A percentile compares a stretch with the other conserved stretches of the same genome.
phyloP scores from a whole-genome alignment of 2,329 filamentous ascomycete genomes.

The Zymoseptoria ardabiliae region DNA sequence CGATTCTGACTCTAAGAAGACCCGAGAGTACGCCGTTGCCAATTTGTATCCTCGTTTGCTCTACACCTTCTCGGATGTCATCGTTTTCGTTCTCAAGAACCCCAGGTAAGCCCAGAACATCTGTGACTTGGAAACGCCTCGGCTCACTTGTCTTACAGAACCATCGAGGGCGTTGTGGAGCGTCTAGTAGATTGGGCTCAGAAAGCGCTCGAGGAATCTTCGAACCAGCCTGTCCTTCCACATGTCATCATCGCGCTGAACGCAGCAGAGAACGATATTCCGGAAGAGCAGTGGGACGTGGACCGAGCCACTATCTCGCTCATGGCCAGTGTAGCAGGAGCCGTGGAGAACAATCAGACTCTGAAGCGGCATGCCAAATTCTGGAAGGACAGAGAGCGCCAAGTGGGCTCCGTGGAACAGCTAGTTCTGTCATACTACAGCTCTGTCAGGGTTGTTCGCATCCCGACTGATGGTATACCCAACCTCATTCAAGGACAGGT shows the following conservation, averaged over 20 bases:
- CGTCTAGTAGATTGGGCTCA: slow-evolving; percentile 42
- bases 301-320: slow-evolving; percentile 35
- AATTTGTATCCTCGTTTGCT: slow-evolving; percentile 32
- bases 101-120: slow-evolving; percentile 18
- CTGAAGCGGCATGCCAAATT: slow-evolving; percentile 32
- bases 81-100: slow-evolving; percentile 33
- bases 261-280: slow-evolving; percentile 30
- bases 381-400: slow-evolving; percentile 33
- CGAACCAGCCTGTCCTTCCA: slow-evolving; percentile 47
- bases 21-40: slow-evolving; percentile 27
- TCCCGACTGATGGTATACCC: slow-evolving; percentile 38
- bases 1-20: slow-evolving; percentile 13
- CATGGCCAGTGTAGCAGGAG: slow-evolving; percentile 22
- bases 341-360: slow-evolving; percentile 28
- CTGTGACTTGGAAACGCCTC: background rate
- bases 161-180: slow-evolving; percentile 38
- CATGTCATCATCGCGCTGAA: slow-evolving; percentile 48
- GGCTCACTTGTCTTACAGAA: slow-evolving; percentile 20
- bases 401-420: slow-evolving; percentile 34
- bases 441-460: slow-evolving; percentile 37
- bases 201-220: slow-evolving; percentile 42
- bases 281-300: slow-evolving; percentile 38
- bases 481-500: slow-evolving; percentile 41
- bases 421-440: slow-evolving; percentile 43
- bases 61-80: slow-evolving; percentile 34